Percentiles rank a stretch among this genome's conserved stretches.
phyloP scores from a whole-genome alignment of 805 yeast species.

The Yarrowia sp. region DNA sequence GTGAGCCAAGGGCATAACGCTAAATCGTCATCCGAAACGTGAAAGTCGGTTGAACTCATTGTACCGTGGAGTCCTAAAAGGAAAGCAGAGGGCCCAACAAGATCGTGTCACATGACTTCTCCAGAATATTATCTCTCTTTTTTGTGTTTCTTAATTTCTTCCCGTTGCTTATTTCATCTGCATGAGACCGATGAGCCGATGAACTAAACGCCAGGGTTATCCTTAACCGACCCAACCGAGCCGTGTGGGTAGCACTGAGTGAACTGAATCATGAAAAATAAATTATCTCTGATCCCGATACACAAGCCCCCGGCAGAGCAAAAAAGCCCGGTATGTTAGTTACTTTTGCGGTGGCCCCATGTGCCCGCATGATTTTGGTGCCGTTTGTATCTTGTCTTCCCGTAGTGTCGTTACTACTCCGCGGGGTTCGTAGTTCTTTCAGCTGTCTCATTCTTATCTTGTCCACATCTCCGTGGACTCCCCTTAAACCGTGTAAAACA shows the following conservation, averaged over 20 bases:
- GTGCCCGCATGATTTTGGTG: too few species aligned
- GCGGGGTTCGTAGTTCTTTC: too few species aligned
- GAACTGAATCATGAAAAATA: neutral
- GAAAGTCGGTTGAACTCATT: too few species aligned
- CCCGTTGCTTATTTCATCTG: conserved; percentile 8
- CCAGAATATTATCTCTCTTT: neutral
- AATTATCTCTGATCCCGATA: neutral
- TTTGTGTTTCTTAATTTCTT: neutral
- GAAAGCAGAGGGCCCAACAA: too few species aligned
- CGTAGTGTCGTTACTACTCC: too few species aligned
- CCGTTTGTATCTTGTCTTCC: too few species aligned
- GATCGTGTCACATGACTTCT: neutral
- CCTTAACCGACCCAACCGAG: conserved; percentile 35
- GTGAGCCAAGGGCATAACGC: neutral
- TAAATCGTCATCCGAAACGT: too few species aligned
- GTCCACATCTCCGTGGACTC: neutral
- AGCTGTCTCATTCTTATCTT: neutral
- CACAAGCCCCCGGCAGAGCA: neutral
- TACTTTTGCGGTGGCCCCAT: neutral
- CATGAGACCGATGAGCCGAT: conserved; percentile 32
- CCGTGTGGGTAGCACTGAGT: neutral
- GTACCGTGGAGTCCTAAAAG: too few species aligned
- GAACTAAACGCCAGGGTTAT: conserved; percentile 1
- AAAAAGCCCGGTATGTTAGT: neutral
- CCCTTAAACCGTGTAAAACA: neutral